phyloP scores from a whole-genome alignment of 139 green algal species.

The Chlorella ohadii region DNA sequence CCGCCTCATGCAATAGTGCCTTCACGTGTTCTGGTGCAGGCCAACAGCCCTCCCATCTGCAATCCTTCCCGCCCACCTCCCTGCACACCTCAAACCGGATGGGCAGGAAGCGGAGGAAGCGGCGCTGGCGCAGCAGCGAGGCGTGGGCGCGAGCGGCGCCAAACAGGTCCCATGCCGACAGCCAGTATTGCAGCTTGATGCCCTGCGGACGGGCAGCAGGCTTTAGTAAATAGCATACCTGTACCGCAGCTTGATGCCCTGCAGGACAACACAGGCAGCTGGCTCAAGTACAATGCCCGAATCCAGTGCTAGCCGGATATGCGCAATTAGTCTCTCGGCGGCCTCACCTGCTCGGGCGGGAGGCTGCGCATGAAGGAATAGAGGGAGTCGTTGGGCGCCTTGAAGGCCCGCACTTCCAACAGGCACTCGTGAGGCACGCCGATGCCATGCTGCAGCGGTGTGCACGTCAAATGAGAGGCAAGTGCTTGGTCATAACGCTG shows the following conservation, averaged over 20 bases:
- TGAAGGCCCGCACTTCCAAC: not conserved
- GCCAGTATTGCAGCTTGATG: conserved; percentile 8
- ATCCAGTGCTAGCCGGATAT: no score
- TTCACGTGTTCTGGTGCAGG: not conserved
- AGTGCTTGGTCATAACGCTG: no score
- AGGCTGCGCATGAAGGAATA: conserved; percentile 24
- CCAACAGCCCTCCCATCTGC: no score
- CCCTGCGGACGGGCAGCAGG: not conserved
- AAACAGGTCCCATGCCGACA: conserved; percentile 15
- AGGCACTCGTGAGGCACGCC: conserved; percentile 17
- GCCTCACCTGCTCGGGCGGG: not conserved
- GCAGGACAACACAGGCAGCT: no score
- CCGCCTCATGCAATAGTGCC: no score
- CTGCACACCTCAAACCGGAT: conserved; percentile 10
- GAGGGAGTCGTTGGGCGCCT: not conserved
- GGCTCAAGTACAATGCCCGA: no score
- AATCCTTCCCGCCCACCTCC: no score
- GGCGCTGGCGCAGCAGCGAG: not conserved
- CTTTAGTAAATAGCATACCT: no score
- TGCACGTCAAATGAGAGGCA: no score
- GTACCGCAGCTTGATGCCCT: conserved; percentile 15
- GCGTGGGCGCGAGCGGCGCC: not conserved
- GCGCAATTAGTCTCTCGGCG: no score
- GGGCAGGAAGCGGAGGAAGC: not conserved
- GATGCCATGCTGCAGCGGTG: not conserved